Percentiles rank a stretch among this genome's conserved stretches.
These are phyloP conservation scores for Adansonia rubrostipa DNA, from an alignment of 441 rosid genomes.

Conservation along the genomic window DNA sequence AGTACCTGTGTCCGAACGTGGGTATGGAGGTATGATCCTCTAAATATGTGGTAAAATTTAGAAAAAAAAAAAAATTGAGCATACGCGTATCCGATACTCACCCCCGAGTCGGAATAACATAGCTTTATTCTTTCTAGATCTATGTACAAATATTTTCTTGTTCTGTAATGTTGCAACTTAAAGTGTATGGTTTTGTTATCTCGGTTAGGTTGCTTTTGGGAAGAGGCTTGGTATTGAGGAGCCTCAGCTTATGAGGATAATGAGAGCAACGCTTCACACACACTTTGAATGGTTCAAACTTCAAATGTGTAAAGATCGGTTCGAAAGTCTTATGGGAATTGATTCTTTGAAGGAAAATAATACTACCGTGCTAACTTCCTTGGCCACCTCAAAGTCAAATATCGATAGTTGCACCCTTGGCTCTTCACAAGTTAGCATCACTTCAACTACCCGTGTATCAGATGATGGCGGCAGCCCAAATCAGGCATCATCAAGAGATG, in stretches of 20 bases:
- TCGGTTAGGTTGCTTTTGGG: constrained; percentile 70
- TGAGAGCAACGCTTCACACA: constrained; percentile 84
- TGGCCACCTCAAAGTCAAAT: constrained; percentile 59
- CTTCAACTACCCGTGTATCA: constrained; percentile 62
- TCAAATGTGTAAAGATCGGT: constrained; percentile 94
- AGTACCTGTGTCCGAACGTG: too few species aligned
- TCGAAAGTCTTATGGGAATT: constrained; percentile 66
- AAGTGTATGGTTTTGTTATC: neutral
- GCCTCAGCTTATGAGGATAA: constrained; percentile 85
- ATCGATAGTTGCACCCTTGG: constrained; percentile 68
- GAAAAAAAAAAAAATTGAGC: too few species aligned
- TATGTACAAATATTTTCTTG: neutral
- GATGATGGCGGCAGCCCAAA: constrained; percentile 83
- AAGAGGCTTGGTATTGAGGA: constrained; percentile 82
- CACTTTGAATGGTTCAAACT: constrained; percentile 89
- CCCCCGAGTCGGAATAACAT: too few species aligned
- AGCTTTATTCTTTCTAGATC: neutral
- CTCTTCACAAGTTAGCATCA: constrained; percentile 71
- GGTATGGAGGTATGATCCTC: too few species aligned
- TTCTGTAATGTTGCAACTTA: constrained; percentile 8
- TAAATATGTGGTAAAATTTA: too few species aligned
- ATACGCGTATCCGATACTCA: too few species aligned
- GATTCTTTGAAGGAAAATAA: constrained; percentile 77
- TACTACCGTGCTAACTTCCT: constrained; percentile 52
- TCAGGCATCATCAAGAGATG: constrained; percentile 71